Base-by-base conservation (phyloP, 768 basidiomycete species). In the Lentinula lateritia region DNA sequence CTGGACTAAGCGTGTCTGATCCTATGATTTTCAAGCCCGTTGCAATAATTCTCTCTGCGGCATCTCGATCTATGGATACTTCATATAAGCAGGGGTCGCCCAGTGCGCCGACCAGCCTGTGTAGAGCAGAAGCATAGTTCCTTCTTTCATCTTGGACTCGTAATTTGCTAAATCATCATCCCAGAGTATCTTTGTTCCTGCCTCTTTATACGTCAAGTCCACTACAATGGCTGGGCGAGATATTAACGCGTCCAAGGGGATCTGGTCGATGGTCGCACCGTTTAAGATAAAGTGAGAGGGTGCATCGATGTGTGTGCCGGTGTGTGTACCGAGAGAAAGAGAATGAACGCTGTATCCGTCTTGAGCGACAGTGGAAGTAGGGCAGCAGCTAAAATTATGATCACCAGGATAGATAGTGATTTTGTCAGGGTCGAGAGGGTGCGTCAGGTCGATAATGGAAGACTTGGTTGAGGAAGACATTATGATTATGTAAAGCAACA, bases 251-350 rank as follows among this genome's bases (percentile, higher is more conserved):
- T 74, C 66, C 7, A 89, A 76, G 9, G 82, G 78, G 52, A 91
- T 76, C 55, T 85, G 75, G 64, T 86, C 83, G 50, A 91, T 76
- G 8, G 82, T 82, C 48, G 73, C 72, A 5, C 86, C 88, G 34
- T 80, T 74, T 4, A 73, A 72, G 71, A 87, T 72, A 74, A 90
- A 91, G 67, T 92, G 90, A 54, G 80, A 84, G 0, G 90, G 90
- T 0, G 89, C 87, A 66, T 92, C 90, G 70, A 92, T 78, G 73
- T 92, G 90, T 2, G 90, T 92, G 50, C 90, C 90, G 1, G 86
- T 86, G 67, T 92, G 90, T 1, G 89, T 84, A 4, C 86, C 81
- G 20, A 90, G 66, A 32, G 80, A 74, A 53, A 92, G 72, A 0
- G 75, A 67, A 63, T 80, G 79, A 12, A 88, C 80, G 53, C 74